phyloP scores from a whole-genome alignment of 202 grass and related monocot species.

The Carex arenaria region DNA sequence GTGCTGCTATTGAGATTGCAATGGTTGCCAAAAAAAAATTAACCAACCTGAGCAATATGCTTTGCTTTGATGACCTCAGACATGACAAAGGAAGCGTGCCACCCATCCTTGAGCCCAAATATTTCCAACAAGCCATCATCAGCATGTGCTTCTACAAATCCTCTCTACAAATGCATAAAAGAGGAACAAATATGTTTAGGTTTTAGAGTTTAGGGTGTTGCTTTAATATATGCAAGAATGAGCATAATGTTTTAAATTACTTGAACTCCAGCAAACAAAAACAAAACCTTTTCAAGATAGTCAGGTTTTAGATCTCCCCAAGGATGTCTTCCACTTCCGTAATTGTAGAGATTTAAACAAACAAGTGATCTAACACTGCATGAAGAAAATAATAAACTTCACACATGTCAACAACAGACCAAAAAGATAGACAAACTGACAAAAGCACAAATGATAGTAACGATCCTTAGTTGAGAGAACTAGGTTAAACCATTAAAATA shows the following conservation, averaged over 20 bases:
- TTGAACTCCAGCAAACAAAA: background rate
- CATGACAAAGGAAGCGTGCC: slow-evolving; percentile 99
- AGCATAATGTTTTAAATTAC: background rate
- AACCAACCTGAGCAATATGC: slow-evolving; percentile 80
- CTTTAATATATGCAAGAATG: background rate
- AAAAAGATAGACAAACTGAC: background rate
- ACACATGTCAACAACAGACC: background rate
- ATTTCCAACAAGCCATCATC: slow-evolving; percentile 97
- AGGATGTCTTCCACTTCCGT: slow-evolving; percentile 86
- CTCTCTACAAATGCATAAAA: slow-evolving; percentile 42
- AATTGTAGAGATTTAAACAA: slow-evolving; percentile 78
- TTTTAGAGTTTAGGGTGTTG: background rate
- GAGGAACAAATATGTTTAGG: slow-evolving; percentile 11
- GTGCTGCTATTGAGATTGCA: background rate
- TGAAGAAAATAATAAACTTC: slow-evolving; percentile 17
- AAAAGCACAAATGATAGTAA: slow-evolving; percentile 3
- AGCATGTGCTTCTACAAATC: slow-evolving; percentile 81
- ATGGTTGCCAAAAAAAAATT: background rate
- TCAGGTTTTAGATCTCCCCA: slow-evolving; percentile 90
- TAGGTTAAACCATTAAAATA: slow-evolving; percentile 5
- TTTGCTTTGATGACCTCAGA: slow-evolving; percentile 88
- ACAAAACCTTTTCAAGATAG: slow-evolving; percentile 83
- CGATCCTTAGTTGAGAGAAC: background rate
- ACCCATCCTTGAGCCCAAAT: slow-evolving; percentile 97
- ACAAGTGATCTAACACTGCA: slow-evolving; percentile 94